Percentiles rank a stretch among this genome's conserved stretches.
These are phyloP conservation scores for Aspergillus melleus DNA, from an alignment of 2,329 filamentous ascomycete species.

Conservation along the genomic window DNA sequence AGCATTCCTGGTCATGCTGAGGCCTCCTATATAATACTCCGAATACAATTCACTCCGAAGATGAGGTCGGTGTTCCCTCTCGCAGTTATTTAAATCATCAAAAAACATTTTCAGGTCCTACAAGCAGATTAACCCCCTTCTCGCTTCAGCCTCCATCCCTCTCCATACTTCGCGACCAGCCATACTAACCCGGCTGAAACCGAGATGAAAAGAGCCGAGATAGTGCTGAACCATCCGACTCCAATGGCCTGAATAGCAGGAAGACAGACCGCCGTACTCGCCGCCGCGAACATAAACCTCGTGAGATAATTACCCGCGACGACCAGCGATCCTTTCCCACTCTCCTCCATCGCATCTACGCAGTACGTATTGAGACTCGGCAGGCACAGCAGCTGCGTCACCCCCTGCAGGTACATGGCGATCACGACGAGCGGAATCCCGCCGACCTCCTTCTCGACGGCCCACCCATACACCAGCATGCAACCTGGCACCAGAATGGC, in stretches of 20 bases:
- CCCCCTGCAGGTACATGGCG: background rate
- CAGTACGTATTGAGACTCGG: slow-evolving; percentile 5
- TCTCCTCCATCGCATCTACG: background rate
- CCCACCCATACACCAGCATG: background rate
- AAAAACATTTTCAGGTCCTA: too few relatives aligned
- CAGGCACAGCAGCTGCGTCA: background rate
- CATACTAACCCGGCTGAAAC: too few relatives aligned
- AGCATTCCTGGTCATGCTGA: too few relatives aligned
- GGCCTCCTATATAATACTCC: too few relatives aligned
- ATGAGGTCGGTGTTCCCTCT: too few relatives aligned
- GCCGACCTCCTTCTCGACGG: background rate
- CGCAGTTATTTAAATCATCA: too few relatives aligned
- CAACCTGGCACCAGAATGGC: background rate
- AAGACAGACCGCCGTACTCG: background rate
- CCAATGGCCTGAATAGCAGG: background rate
- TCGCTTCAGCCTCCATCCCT: too few relatives aligned
- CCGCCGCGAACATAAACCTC: slow-evolving; percentile 3
- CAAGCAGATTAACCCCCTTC: too few relatives aligned
- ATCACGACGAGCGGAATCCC: background rate
- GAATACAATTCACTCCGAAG: too few relatives aligned
- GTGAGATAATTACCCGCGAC: slow-evolving; percentile 2
- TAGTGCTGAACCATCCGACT: slow-evolving; percentile 6
- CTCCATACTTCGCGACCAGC: too few relatives aligned
- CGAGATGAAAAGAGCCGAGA: background rate
- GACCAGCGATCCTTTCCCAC: background rate